Conservation (phyloP, 2,329 filamentous ascomycete species). For the Herpotrichia juniperi region DNA sequence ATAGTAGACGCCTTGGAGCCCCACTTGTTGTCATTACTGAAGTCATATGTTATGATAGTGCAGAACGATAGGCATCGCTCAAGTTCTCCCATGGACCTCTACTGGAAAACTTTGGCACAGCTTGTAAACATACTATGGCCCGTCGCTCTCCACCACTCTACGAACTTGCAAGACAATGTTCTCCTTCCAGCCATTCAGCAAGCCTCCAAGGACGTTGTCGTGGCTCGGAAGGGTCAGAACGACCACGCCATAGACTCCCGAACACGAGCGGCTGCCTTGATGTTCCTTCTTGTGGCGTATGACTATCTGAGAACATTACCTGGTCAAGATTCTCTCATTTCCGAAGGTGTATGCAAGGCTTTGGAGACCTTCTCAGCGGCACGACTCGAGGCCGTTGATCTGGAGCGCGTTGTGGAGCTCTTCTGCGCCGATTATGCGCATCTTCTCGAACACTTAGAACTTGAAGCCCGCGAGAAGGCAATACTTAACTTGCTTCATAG, state of each 20-base stretch:
- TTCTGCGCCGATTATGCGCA: conserved; percentile 34
- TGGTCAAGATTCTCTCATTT: conserved; percentile 23
- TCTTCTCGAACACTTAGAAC: conserved; percentile 28
- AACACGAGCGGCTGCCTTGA: conserved; percentile 27
- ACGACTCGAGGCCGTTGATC: conserved; percentile 19
- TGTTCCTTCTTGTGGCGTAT: conserved; percentile 35
- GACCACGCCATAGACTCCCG: conserved; percentile 21
- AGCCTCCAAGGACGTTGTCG: conserved; percentile 28
- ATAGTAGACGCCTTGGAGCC: conserved; percentile 24
- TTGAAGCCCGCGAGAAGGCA: conserved; percentile 17
- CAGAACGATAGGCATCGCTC: conserved; percentile 24
- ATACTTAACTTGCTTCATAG: conserved; percentile 26
- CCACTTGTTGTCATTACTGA: conserved; percentile 29
- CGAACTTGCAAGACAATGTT: conserved; percentile 25
- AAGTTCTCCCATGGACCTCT: conserved; percentile 20
- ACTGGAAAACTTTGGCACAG: conserved; percentile 38
- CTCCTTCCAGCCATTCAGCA: conserved; percentile 33
- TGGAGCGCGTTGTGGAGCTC: conserved; percentile 25
- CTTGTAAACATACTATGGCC: conserved; percentile 38
- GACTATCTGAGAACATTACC: conserved; percentile 30
- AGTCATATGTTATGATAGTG: conserved; percentile 26
- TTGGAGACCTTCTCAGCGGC: conserved; percentile 26
- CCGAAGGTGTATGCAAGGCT: conserved; percentile 24
- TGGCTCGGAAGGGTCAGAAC: conserved; percentile 11
- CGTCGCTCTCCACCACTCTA: conserved; percentile 32